Evolutionary conservation across 2,329 filamentous ascomycete species (phyloP).

Genomic region (Colletotrichum gigasporum): DNA sequence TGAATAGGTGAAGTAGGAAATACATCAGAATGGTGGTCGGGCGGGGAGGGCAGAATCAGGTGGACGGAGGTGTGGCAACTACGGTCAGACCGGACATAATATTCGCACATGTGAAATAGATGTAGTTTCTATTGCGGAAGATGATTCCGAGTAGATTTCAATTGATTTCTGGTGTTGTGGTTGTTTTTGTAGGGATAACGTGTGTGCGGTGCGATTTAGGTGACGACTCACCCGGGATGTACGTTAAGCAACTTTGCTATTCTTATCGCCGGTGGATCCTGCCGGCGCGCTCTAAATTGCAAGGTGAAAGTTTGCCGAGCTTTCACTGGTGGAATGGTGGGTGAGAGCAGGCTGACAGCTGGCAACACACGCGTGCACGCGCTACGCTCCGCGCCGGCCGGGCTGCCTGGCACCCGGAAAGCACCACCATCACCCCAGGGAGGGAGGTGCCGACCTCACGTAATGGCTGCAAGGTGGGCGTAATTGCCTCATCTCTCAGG

Average conservation of each 20-base stretch:
- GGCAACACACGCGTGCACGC: background rate
- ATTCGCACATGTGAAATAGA: no score
- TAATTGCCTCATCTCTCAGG: constrained; percentile 23
- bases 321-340: constrained; percentile 6
- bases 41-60: no score
- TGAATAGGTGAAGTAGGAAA: no score
- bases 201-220: no score
- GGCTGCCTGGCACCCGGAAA: background rate
- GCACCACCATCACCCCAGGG: background rate
- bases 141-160: no score
- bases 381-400: background rate
- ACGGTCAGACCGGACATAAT: no score
- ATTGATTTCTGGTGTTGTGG: no score
- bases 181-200: no score
- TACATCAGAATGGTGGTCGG: no score
- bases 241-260: constrained; percentile 10
- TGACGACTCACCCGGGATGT: no score
- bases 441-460: background rate
- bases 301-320: constrained; percentile 6
- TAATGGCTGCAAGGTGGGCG: constrained; percentile 2
- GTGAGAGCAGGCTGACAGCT: constrained; percentile 8
- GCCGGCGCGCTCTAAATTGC: background rate
- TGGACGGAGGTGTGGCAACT: no score
- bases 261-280: constrained; percentile 16
- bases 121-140: no score